Percentiles rank a stretch among this genome's conserved stretches.
phyloP scores from a whole-genome alignment of 768 basidiomycete species.

The Hypholoma sublateritium region DNA sequence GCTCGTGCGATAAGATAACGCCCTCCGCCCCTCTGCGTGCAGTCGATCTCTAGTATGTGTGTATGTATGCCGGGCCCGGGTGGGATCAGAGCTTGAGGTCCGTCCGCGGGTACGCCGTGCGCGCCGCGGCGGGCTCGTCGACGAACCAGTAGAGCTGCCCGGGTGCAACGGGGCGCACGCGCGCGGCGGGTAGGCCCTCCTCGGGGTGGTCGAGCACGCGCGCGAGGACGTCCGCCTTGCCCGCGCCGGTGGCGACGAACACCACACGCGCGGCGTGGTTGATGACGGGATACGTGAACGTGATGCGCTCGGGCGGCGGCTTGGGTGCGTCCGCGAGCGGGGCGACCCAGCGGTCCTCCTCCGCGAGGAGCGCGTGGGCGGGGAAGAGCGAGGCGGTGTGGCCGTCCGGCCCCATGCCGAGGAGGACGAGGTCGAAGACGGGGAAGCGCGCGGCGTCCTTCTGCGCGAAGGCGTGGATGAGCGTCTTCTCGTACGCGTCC shows the following conservation, averaged over 20 bases:
- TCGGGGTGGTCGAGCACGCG: constrained; percentile 81
- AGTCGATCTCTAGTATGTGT: too few species aligned
- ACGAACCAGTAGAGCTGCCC: constrained; percentile 96
- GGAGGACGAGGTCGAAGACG: constrained; percentile 93
- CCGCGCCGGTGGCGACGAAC: constrained; percentile 84
- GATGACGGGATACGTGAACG: constrained; percentile 88
- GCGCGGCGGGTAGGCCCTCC: constrained; percentile 75
- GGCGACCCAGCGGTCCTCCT: constrained; percentile 93
- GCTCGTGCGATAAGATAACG: too few species aligned
- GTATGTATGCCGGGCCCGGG: too few species aligned
- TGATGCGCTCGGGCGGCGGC: constrained; percentile 86
- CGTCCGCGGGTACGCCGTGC: constrained; percentile 57
- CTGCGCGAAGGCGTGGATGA: constrained; percentile 89
- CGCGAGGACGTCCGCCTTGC: constrained; percentile 75
- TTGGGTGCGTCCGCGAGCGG: constrained; percentile 93
- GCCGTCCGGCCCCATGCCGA: constrained; percentile 97
- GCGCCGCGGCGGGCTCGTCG: constrained; percentile 77
- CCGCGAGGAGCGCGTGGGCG: constrained; percentile 79
- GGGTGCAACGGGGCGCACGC: constrained; percentile 74
- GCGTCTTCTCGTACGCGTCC: constrained; percentile 78
- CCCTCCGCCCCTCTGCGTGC: too few species aligned
- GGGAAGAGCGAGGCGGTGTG: constrained; percentile 99
- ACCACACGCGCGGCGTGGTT: constrained; percentile 87
- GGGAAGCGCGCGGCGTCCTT: constrained; percentile 96
- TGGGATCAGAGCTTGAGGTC: constrained; percentile 52